Evolutionary conservation across 1,284 basidiomycete species (phyloP).

Genomic region (Ceratobasidium sp.): DNA sequence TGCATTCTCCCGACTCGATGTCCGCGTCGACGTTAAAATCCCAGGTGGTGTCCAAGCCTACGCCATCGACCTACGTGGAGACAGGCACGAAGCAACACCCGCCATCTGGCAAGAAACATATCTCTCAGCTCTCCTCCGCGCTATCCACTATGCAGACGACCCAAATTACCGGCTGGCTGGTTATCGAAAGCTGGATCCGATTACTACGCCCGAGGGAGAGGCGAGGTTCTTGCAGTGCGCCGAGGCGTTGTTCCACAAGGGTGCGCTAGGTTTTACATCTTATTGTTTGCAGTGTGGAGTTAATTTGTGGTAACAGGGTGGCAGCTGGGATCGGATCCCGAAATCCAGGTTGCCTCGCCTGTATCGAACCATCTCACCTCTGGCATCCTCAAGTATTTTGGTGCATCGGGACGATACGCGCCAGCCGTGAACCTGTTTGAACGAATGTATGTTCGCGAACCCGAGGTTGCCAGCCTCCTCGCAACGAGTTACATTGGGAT

Average conservation of each 20-base stretch:
- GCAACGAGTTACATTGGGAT: constrained; percentile 95
- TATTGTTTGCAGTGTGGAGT: not conserved
- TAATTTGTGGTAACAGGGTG: constrained; percentile 69
- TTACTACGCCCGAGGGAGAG: constrained; percentile 90
- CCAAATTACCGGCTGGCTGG: constrained; percentile 91
- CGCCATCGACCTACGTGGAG: constrained; percentile 92
- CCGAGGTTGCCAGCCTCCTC: constrained; percentile 89
- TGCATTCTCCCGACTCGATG: constrained; percentile 96
- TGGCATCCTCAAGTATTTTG: constrained; percentile 97
- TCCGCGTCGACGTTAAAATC: constrained; percentile 97
- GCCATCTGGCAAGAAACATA: constrained; percentile 99
- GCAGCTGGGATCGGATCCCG: constrained; percentile 98
- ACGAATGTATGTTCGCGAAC: constrained; percentile 84
- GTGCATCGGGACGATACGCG: constrained; percentile 88
- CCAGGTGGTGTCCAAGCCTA: constrained; percentile 97
- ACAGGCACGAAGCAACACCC: constrained; percentile 92
- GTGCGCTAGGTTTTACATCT: constrained; percentile 57
- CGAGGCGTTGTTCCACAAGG: constrained; percentile 91
- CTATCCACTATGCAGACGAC: constrained; percentile 96
- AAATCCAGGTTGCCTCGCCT: constrained; percentile 98
- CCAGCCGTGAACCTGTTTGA: constrained; percentile 96
- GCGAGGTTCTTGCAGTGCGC: constrained; percentile 90
- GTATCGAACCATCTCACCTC: constrained; percentile 97
- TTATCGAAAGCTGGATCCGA: constrained; percentile 95
- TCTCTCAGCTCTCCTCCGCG: constrained; percentile 89